These are phyloP conservation scores for Rutidosis leptorrhynchoides DNA, from an alignment of 129 eudicot species.

Conservation along the genomic window DNA sequence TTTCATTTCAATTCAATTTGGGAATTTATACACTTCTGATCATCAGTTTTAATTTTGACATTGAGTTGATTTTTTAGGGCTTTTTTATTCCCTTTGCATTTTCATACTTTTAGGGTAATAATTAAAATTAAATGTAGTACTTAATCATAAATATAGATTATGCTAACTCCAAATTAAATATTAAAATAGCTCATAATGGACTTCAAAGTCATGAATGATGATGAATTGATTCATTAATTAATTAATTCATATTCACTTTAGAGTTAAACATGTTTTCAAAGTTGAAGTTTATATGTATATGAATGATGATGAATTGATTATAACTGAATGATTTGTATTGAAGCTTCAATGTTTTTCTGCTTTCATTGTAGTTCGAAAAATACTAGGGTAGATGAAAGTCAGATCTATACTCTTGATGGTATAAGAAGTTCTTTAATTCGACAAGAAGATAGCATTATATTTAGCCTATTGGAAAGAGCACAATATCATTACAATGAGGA, in stretches of 20 bases:
- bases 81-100: too few species aligned
- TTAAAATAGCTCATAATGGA: neutral
- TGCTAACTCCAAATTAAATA: neutral
- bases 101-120: too few species aligned
- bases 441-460: constrained; percentile 94
- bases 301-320: neutral
- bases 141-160: too few species aligned
- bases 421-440: constrained; percentile 71
- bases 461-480: constrained; percentile 86
- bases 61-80: neutral
- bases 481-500: constrained; percentile 70
- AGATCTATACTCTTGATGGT: constrained; percentile 74
- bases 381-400: constrained; percentile 69
- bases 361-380: constrained; percentile 39
- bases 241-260: constrained; percentile 1
- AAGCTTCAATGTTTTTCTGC: neutral
- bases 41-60: neutral
- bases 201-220: too few species aligned
- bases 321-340: neutral
- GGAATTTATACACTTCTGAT: neutral
- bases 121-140: neutral
- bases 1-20: neutral
- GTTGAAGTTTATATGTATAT: too few species aligned
- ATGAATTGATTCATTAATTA: too few species aligned
- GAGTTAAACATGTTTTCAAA: neutral